phyloP scores from a whole-genome alignment of 2,329 filamentous ascomycete species.

The Verticillium albo-atrum region DNA sequence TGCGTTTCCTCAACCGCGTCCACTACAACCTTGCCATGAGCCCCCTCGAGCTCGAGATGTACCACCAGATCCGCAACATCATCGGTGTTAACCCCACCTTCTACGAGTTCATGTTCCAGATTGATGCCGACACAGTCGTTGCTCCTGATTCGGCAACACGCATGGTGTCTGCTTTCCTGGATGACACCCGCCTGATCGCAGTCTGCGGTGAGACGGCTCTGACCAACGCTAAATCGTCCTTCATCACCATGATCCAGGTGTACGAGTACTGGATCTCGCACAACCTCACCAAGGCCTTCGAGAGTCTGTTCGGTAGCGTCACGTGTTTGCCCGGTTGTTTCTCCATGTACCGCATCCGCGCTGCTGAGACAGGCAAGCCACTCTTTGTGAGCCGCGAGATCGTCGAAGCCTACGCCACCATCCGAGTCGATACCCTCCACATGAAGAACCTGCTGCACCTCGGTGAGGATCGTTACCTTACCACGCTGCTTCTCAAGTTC shows the following conservation, averaged over 20 bases:
- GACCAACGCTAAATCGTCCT: conserved; percentile 87
- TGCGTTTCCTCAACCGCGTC: conserved; percentile 98
- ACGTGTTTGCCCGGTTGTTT: conserved; percentile 98
- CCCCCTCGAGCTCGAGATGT: conserved; percentile 94
- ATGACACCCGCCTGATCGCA: conserved; percentile 90
- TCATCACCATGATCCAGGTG: conserved; percentile 98
- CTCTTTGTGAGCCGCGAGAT: conserved; percentile 94
- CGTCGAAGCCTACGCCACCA: conserved; percentile 81
- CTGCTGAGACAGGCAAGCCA: conserved; percentile 90
- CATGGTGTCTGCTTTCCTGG: conserved; percentile 84
- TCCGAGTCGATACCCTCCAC: conserved; percentile 94
- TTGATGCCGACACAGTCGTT: conserved; percentile 95
- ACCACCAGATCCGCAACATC: conserved; percentile 97
- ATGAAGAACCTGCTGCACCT: conserved; percentile 98
- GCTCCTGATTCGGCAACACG: conserved; percentile 84
- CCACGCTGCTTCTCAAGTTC: conserved; percentile 86
- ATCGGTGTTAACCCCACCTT: conserved; percentile 98
- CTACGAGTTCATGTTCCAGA: conserved; percentile 94
- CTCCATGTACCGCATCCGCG: conserved; percentile 96
- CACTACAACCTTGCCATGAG: conserved; percentile 98
- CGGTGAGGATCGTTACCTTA: conserved; percentile 96
- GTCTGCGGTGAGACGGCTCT: conserved; percentile 93
- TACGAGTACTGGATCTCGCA: conserved; percentile 99
- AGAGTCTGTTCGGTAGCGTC: conserved; percentile 93
- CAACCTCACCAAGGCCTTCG: conserved; percentile 94